These are phyloP conservation scores for Sungouiozyma intestinalis DNA, from an alignment of 805 yeast species.

Conservation along the genomic window DNA sequence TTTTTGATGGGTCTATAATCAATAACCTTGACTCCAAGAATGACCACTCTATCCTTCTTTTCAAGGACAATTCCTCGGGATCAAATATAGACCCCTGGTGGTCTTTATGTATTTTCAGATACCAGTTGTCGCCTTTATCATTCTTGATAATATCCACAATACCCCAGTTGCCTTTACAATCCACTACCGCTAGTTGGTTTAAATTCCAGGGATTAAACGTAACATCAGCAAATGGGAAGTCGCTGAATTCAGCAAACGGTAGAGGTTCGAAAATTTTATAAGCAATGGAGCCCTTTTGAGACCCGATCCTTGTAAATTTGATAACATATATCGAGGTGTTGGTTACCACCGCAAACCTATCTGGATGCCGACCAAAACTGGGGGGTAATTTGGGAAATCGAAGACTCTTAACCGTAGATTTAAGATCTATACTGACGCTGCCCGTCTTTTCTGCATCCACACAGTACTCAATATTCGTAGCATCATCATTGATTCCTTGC, in stretches of 20 bases:
- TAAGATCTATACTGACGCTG: slow-evolving; percentile 16
- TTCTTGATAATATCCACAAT: slow-evolving; percentile 25
- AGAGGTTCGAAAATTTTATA: slow-evolving; percentile 18
- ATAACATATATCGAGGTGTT: slow-evolving; percentile 28
- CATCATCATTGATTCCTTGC: neutral
- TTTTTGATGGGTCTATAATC: slow-evolving; percentile 35
- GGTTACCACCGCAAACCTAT: slow-evolving; percentile 32
- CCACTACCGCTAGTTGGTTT: slow-evolving; percentile 35
- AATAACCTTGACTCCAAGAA: slow-evolving; percentile 22
- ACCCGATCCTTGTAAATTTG: slow-evolving; percentile 16
- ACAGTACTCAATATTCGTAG: neutral
- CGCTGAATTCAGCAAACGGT: slow-evolving; percentile 17
- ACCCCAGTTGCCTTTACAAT: slow-evolving; percentile 44
- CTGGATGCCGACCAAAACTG: slow-evolving; percentile 16
- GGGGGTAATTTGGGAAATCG: slow-evolving; percentile 24
- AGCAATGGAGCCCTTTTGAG: slow-evolving; percentile 7
- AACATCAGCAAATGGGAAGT: slow-evolving; percentile 36
- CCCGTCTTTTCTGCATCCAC: neutral
- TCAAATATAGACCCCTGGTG: slow-evolving; percentile 29
- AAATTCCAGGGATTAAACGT: slow-evolving; percentile 35
- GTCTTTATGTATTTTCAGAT: slow-evolving; percentile 8
- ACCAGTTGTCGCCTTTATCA: slow-evolving; percentile 5
- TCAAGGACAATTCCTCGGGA: slow-evolving; percentile 43
- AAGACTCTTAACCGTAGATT: slow-evolving; percentile 34
- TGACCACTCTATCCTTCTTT: slow-evolving; percentile 44